Conservation (phyloP, 345 rosid species). For the Passiflora organensis region DNA sequence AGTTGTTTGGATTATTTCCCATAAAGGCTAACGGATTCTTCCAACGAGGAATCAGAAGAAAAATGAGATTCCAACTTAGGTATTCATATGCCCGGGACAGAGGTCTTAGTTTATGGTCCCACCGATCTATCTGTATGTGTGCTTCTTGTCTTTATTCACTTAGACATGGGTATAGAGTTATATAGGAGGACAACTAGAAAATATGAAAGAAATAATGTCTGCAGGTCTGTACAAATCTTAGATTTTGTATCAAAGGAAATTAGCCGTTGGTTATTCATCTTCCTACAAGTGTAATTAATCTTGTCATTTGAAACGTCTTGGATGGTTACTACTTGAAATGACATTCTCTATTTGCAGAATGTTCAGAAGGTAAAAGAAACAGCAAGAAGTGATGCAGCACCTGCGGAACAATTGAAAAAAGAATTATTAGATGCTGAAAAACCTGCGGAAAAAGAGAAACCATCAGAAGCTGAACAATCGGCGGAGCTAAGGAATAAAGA, state of each 20-base stretch:
- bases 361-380: conserved; percentile 17
- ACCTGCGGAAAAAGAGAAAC: conserved; percentile 1
- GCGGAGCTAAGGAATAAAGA: too few species aligned
- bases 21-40: conserved; percentile 5
- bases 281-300: too few species aligned
- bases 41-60: neutral
- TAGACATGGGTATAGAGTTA: neutral
- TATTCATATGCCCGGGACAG: neutral
- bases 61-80: conserved; percentile 1
- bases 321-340: neutral
- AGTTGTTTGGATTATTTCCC: too few species aligned
- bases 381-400: conserved; percentile 2
- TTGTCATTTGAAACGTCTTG: neutral
- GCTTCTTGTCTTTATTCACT: conserved; percentile 7
- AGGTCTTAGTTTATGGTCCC: conserved; percentile 8
- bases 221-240: too few species aligned
- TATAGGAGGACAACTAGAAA: too few species aligned
- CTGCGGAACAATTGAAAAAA: conserved; percentile 10
- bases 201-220: too few species aligned
- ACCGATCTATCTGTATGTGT: neutral
- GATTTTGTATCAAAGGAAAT: too few species aligned
- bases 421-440: neutral
- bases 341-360: conserved; percentile 11
- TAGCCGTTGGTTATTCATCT: too few species aligned
- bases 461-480: too few species aligned